Base-by-base conservation (phyloP, 2,329 filamentous ascomycete genomes). In the Aspergillus chevalieri region DNA sequence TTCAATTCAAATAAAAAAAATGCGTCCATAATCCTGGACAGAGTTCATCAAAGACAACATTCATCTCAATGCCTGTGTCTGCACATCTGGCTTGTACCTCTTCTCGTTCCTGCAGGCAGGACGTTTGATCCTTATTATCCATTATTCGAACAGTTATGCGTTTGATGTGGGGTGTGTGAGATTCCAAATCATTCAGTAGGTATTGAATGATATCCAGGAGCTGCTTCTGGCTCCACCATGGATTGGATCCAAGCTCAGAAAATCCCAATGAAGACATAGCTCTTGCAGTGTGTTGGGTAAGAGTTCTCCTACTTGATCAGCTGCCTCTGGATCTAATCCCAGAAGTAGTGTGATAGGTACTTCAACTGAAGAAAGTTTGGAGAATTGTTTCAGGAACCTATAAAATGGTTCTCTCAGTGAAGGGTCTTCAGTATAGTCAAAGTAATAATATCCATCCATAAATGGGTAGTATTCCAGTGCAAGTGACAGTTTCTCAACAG, bases 401-500 rank as follows among this genome's bases (percentile, higher is more conserved):
- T 44, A 21, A 41, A 49, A 49, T 22, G 28, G 21, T 9, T 26
- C 43, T 17, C 33, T 36, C 14, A 30, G 10, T 7, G 22, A 14
- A 9, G 43, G 39, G 26, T 49, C 42, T 14, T 19, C 28, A 28
- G 15, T 24, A 21, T n/a, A n/a, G 12, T 45, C 33, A 34, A 43
- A 45, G 10, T 44, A 22, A 26, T 44, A 44, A 21, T 49, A n/a
- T 6, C 47, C 47, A 3, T 15, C 6, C 3, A 7, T 49, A 15
- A 21, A 45, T 26, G 47, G 39, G 14, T 49, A 49, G n/a, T 45
- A 49, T 33, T 49, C 47, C 17, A 45, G 15, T 12, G 41, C 47
- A 4, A 49, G 21, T 17, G 47, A 49, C 17, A 49, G 33, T 8
- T 44, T 45, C 24, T 44, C 33, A 10, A 49, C 21, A 6, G 47